phyloP scores from a whole-genome alignment of 257 asterid genomes.

The Pogostemon cablin region DNA sequence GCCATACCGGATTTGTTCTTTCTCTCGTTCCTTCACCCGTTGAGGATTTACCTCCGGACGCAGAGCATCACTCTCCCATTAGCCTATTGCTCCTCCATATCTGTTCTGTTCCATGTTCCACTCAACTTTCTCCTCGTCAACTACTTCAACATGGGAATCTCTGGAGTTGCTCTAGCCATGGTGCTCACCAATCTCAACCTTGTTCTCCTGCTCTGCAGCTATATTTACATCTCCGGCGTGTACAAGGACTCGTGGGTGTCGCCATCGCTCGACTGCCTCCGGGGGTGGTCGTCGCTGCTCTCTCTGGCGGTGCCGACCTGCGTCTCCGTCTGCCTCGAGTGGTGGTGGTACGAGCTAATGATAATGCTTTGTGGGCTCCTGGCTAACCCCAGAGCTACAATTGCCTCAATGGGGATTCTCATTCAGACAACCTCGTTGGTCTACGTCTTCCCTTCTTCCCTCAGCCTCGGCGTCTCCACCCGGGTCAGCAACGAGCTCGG shows the following conservation, averaged over 20 bases:
- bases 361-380: conserved; percentile 78
- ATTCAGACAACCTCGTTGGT: conserved; percentile 87
- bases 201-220: conserved; percentile 50
- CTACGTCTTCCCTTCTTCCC: conserved; percentile 84
- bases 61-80: conserved; percentile 78
- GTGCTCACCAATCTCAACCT: conserved; percentile 76
- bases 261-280: conserved; percentile 65
- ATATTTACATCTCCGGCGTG: conserved; percentile 66
- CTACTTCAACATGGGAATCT: conserved; percentile 59
- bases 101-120: conserved; percentile 72
- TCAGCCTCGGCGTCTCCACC: conserved; percentile 83
- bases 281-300: conserved; percentile 72
- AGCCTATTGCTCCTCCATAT: conserved; percentile 63
- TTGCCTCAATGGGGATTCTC: conserved; percentile 87
- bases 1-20: conserved; percentile 86
- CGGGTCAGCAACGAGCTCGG: conserved; percentile 84
- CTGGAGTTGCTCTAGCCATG: conserved; percentile 88
- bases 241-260: conserved; percentile 70
- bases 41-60: conserved; percentile 71
- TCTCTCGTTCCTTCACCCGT: conserved; percentile 79
- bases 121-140: conserved; percentile 64
- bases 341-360: conserved; percentile 99
- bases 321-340: conserved; percentile 80
- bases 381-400: conserved; percentile 68
- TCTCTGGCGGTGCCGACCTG: conserved; percentile 76